Evolutionary conservation across 192 early-diverging fungal species (phyloP), one percentile per base, ranked within the genome.

Genomic region (Linnemannia elongata): DNA sequence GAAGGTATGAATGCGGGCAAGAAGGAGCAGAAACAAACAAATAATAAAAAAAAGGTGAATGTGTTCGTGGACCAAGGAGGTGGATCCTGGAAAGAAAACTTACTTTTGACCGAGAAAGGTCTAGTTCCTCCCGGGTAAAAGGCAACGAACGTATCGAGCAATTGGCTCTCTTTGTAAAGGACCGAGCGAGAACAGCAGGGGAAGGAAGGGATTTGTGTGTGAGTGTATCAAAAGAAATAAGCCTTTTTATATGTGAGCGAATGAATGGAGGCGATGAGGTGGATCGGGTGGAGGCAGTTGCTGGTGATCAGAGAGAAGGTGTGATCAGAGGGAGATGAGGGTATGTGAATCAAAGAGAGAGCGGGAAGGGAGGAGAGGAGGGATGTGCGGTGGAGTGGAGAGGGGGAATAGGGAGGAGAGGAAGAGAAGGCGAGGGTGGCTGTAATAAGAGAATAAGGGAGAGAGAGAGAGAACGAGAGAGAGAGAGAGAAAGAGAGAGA

Each of bases 41-140:
- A 22, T 30, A 3, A 1, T 30, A 60, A 9, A 5, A 27, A 24
- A 33, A 66, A 30, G 35, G 30, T 30, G 30, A 66, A 66, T 45
- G 44, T 45, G 44, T 45, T 45, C 44, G 15, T 66, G 60, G 27
- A 27, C 60, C 30, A 66, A n/a, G 60, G n/a, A 27, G 30, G 30
- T 30, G 30, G 30, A 66, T 57, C 55, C 49, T 22, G 18, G 18
- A 52, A 52, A 57, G 7, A 24, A 66, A 66, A 66, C 60, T 27
- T 66, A 66, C 60, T 66, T 66, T 24, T 66, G 60, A 30, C 30
- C 60, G 60, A 66, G 60, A 66, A 33, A 24, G 27, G 60, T 66
- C 60, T 66, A 66, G 60, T 33, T 42, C 41, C 41, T 4, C 38
- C 39, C 24, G n/a, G 70, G 36, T 13, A 42, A 42, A 42, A 72